Evolutionary conservation across 371 early-diverging fungal genomes (phyloP).

Genomic region (Blastocladiella emersonii): DNA sequence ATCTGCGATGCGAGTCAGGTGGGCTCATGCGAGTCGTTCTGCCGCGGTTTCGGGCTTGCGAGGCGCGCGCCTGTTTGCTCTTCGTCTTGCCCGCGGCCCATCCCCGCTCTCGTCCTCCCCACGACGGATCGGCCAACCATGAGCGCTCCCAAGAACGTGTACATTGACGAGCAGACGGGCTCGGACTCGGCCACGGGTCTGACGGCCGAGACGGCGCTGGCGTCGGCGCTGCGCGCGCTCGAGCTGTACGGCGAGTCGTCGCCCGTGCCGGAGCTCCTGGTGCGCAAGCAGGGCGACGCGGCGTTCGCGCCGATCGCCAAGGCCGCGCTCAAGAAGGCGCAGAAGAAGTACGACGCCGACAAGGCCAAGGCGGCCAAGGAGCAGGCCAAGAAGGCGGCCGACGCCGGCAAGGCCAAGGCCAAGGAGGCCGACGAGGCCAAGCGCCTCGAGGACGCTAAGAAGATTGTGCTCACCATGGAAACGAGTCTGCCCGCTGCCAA

Average conservation of each 20-base stretch:
- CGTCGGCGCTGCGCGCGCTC: constrained; percentile 50
- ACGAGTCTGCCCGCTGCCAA: constrained; percentile 55
- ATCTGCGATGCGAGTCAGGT: too few relatives aligned
- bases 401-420: constrained; percentile 50
- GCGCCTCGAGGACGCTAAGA: constrained; percentile 72
- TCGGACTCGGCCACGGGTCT: constrained; percentile 47
- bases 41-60: too few relatives aligned
- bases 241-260: constrained; percentile 33
- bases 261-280: constrained; percentile 19
- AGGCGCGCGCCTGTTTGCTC: too few relatives aligned
- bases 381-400: constrained; percentile 56
- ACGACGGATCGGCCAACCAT: too few relatives aligned
- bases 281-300: constrained; percentile 53
- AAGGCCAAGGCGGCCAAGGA: constrained; percentile 57
- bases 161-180: constrained; percentile 57
- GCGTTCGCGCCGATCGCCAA: constrained; percentile 63
- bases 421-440: constrained; percentile 57
- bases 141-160: constrained; percentile 11
- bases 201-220: constrained; percentile 47
- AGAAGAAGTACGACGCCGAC: constrained; percentile 7
- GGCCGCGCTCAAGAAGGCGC: constrained; percentile 84
- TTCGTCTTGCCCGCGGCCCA: too few relatives aligned
- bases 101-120: too few relatives aligned
- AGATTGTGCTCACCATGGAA: constrained; percentile 61
- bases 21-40: too few relatives aligned